phyloP scores from a whole-genome alignment of 495 filamentous ascomycete species.

The Penicillium lividum region DNA sequence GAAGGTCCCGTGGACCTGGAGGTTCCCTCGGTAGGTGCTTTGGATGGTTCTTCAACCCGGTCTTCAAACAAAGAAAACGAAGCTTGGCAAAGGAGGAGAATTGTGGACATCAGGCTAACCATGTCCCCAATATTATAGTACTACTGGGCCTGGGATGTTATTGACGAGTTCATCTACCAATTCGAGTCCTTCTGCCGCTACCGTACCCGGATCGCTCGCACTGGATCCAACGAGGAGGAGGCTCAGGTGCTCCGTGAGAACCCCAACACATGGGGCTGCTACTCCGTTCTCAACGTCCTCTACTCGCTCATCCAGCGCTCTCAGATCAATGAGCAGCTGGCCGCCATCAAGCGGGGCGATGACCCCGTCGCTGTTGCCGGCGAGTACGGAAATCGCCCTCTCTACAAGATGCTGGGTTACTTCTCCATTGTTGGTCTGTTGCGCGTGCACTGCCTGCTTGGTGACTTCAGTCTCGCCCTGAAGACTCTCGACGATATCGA shows the following conservation, averaged over 20 bases:
- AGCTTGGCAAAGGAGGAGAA: slow-evolving; percentile 14
- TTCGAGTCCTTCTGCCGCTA: slow-evolving; percentile 99
- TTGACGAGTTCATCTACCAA: slow-evolving; percentile 99
- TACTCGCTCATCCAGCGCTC: slow-evolving; percentile 98
- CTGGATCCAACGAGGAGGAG: slow-evolving; percentile 84
- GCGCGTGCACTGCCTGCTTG: slow-evolving; percentile 92
- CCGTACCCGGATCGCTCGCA: slow-evolving; percentile 85
- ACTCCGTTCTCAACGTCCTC: slow-evolving; percentile 97
- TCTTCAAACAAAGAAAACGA: slow-evolving; percentile 16
- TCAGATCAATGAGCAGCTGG: slow-evolving; percentile 95
- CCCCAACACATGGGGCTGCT: slow-evolving; percentile 99
- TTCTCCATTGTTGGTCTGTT: slow-evolving; percentile 98
- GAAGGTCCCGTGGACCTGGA: slow-evolving; percentile 97
- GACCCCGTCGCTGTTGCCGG: slow-evolving; percentile 82
- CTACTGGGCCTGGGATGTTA: slow-evolving; percentile 99
- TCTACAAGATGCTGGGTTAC: slow-evolving; percentile 98
- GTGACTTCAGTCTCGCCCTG: slow-evolving; percentile 95
- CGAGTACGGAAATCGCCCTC: slow-evolving; percentile 87
- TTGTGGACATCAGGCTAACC: slow-evolving; percentile 9
- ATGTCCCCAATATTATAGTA: slow-evolving; percentile 58
- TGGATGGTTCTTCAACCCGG: not conserved
- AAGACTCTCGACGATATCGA: slow-evolving; percentile 99
- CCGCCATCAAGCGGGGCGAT: slow-evolving; percentile 89
- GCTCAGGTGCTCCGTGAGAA: slow-evolving; percentile 88
- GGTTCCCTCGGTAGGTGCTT: slow-evolving; percentile 78